Base-by-base conservation (phyloP, 75 land plant genomes). In the Azolla pinnata region DNA sequence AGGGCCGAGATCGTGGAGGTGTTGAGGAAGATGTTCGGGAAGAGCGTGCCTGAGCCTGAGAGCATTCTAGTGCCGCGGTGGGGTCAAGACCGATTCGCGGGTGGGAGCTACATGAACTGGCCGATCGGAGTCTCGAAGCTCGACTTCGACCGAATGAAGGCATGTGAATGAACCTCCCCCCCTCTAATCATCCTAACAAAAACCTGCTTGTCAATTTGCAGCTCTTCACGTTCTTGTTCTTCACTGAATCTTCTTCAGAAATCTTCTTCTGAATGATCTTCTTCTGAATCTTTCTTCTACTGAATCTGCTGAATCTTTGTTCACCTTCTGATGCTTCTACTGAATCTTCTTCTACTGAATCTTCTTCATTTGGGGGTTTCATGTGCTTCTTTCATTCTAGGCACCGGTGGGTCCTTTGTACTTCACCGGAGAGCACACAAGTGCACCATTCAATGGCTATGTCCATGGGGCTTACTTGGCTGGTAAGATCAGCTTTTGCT, bases 351-450 rank as follows among this genome's bases (percentile, higher is more conserved):
- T n/a, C n/a, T n/a, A n/a, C n/a, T n/a, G n/a, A n/a, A n/a, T n/a
- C n/a, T n/a, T n/a, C n/a, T n/a, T n/a, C n/a, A n/a, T n/a, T n/a
- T n/a, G n/a, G n/a, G n/a, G n/a, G n/a, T n/a, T n/a, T n/a, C n/a
- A n/a, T n/a, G n/a, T n/a, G n/a, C n/a, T n/a, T 4, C 18, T 55
- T 55, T 3, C 33, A 55, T 18, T 29, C 18, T 29, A 78, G 84
- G 79, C 81, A 14, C 82, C 81, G 2, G 65, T 84, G 8, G 76
- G 75, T 26, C 65, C 69, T 12, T 42, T 85, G 2, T 85, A 70
- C 60, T 85, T 85, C 34, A 72, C 70, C 10, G 89, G 89, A 27
- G 89, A 85, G 59, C 86, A 85, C 48, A 79, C 89, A 25, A 79
- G 70, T 18, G 68, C 67, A 40, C 35, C 69, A 34, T 85, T 79